Evolutionary conservation across 768 basidiomycete species (phyloP), one percentile per base, ranked within the genome.

Genomic region (Baorangia bicolor): DNA sequence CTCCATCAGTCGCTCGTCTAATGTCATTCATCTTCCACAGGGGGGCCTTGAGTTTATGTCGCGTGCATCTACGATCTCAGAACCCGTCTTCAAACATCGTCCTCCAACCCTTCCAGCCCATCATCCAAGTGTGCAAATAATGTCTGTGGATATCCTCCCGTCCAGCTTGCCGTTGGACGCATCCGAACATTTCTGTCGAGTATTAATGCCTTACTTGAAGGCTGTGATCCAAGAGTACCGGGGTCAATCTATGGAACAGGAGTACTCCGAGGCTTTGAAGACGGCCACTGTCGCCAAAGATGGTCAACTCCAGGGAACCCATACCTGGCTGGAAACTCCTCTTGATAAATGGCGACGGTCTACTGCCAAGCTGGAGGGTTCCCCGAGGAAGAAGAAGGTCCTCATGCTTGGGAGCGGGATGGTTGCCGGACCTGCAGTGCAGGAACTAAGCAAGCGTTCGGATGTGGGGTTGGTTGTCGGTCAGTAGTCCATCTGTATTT

Each of bases 351-450:
- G 78, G 72, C 70, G 71, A 56, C 55, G 10, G 39, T 55, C 63
- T 25, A 41, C 51, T 11, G 21, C 40, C 4, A 56, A 54, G 43
- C 21, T 30, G 18, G 39, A 56, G 50, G 35, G 55, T 14, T 45
- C 48, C 2, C 28, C 46, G 50, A 73, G 55, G 61, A 85, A 82
- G 72, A 87, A 87, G 75, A 83, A 79, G 63, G 80, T 94, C 0
- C 70, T 98, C 33, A 76, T 97, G 64, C 79, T 98, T 2, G 95
- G 95, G 9, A 93, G 90, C 51, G 95, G 95, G n/a, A 93, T 97
- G 86, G 95, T 98, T 20, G 92, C 94, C 5, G 88, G 87, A 3
- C 95, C 95, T 16, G 90, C 91, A 0, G 86, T 93, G 4, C 83
- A 89, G 49, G 81, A 88, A 64, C 78, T 97, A 46, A 81, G 82